Percentiles rank a stretch among this genome's conserved stretches.
Evolutionary conservation across 345 rosid species (phyloP).

Genomic region (Arabis hirsuta): DNA sequence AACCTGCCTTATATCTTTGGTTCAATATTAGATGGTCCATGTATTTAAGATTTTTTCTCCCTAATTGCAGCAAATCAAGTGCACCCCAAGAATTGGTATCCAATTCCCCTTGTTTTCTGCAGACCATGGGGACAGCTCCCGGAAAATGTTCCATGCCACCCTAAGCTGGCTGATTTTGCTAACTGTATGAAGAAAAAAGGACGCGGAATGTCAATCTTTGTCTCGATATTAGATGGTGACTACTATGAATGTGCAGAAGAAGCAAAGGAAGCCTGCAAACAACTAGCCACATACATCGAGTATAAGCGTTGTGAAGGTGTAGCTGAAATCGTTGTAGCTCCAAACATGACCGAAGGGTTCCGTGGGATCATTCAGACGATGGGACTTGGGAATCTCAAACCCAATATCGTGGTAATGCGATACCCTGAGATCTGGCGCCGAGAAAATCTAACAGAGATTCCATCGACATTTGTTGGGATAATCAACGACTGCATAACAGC

Average conservation of each 20-base stretch:
- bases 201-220: slow-evolving; percentile 97
- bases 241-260: slow-evolving; percentile 97
- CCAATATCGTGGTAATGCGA: slow-evolving; percentile 96
- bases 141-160: slow-evolving; percentile 98
- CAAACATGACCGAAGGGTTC: slow-evolving; percentile 95
- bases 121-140: slow-evolving; percentile 99
- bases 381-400: slow-evolving; percentile 99
- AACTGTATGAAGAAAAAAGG: slow-evolving; percentile 99
- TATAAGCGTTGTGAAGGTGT: slow-evolving; percentile 98
- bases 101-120: slow-evolving; percentile 95
- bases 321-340: slow-evolving; percentile 98
- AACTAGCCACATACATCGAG: slow-evolving; percentile 82
- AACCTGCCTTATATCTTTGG: slow-evolving; percentile 4
- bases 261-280: slow-evolving; percentile 90
- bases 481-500: slow-evolving; percentile 96
- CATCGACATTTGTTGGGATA: slow-evolving; percentile 86
- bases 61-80: slow-evolving; percentile 86
- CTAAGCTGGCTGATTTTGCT: slow-evolving; percentile 97
- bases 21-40: background rate
- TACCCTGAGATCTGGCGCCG: slow-evolving; percentile 99
- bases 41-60: slow-evolving; percentile 17
- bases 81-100: slow-evolving; percentile 99
- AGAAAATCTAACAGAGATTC: slow-evolving; percentile 90
- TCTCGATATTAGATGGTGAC: slow-evolving; percentile 89
- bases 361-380: slow-evolving; percentile 97